phyloP scores from a whole-genome alignment of 129 eudicot genomes.

The Oenanthe sinensis region DNA sequence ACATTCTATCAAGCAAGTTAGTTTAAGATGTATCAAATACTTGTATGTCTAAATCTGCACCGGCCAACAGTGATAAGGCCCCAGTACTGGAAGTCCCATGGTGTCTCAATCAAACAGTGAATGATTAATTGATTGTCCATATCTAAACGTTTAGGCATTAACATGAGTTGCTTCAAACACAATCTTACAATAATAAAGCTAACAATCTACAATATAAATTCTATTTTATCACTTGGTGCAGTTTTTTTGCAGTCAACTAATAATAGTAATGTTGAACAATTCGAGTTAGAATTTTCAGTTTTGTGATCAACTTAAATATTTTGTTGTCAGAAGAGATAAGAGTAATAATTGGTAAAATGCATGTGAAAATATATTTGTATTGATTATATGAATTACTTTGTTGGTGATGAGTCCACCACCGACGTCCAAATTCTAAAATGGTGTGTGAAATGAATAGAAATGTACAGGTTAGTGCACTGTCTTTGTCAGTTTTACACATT shows the following conservation, averaged over 20 bases:
- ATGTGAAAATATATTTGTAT: not conserved
- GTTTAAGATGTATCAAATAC: not conserved
- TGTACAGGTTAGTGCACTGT: not conserved
- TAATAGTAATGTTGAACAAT: not conserved
- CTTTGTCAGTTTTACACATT: not conserved
- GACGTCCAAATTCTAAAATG: not conserved
- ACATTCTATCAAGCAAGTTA: too few relatives aligned
- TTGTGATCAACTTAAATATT: not conserved
- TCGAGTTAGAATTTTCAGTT: not conserved
- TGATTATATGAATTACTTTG: not conserved
- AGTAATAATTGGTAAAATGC: not conserved
- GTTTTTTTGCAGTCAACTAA: not conserved
- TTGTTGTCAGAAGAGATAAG: not conserved
- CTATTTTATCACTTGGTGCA: not conserved
- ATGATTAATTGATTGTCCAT: not conserved
- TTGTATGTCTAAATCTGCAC: not conserved
- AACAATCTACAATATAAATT: not conserved
- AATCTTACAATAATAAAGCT: not conserved
- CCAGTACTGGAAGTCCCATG: not conserved
- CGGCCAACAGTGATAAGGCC: not conserved
- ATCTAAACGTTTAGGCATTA: not conserved
- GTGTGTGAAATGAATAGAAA: not conserved
- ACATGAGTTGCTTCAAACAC: not conserved
- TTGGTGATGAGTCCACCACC: slow-evolving; percentile 4
- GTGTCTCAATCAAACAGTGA: not conserved